Base-by-base conservation (phyloP, 352 stramenopile genomes). In the Vaucheria bursata region DNA sequence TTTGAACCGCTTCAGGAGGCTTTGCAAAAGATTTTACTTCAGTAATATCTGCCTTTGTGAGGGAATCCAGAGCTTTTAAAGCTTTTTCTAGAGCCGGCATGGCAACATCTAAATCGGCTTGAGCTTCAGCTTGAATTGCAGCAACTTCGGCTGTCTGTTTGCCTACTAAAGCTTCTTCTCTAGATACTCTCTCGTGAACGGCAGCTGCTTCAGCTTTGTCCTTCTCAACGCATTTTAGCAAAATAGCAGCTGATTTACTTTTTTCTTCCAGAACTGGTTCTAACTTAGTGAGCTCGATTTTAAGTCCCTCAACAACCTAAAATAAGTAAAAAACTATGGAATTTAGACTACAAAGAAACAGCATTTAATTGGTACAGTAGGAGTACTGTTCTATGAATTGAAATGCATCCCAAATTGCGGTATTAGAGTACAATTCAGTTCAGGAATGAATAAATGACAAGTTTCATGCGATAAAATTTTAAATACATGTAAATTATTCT, bases 11-110 rank as follows among this genome's bases (percentile, higher is more conserved):
- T 2, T 89, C 88, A 0, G 93, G 92, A 1, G 93, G 92, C 71
- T 95, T 97, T 0, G 90, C 89, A 45, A 97, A 97, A 2, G 91
- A 95, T 72, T 97, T 97, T 52, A 90, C 90, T 77, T 97, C 92
- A 0, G 90, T 96, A 71, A 97, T 95, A 76, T 97, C 92, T 59
- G 75, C 92, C 85, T 97, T 97, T 53, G 89, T 93, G 0, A 97
- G 79, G 74, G 85, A 89, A 49, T 95, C 89, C 0, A 97, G 87
- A 4, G 91, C 91, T 35, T 94, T 94, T 34, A 95, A 85, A 1
- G 92, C 89, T 49, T 92, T 93, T 38, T 87, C 91, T 0, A 97
- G 85, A 1, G 92, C 92, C 0, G 92, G 92, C 86, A 97, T 91
- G 0, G 92, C 92, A 25, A 94, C 88, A 64, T 97, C 92, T 6